phyloP scores from a whole-genome alignment of 139 green algal species.

The Tetratostichococcus sp. region DNA sequence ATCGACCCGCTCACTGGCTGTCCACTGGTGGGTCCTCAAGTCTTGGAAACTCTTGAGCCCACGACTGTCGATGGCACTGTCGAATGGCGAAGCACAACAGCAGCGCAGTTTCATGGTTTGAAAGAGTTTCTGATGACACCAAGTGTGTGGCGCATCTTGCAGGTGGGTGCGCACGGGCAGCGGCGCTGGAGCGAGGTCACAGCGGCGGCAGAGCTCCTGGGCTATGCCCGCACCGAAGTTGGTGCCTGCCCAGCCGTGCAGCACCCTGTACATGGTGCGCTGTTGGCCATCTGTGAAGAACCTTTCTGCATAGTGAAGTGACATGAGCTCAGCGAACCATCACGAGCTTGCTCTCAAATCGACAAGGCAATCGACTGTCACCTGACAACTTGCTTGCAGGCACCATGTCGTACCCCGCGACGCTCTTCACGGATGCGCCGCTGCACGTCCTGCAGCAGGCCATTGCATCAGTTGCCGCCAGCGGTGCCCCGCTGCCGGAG shows the following conservation, averaged over 20 bases:
- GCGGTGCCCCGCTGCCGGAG: not conserved
- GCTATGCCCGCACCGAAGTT: conserved; percentile 21
- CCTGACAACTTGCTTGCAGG: too few relatives aligned
- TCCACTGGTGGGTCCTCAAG: conserved; percentile 11
- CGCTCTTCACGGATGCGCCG: conserved; percentile 43
- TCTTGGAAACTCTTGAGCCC: too few relatives aligned
- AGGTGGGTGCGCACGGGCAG: not conserved
- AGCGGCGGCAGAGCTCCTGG: conserved; percentile 31
- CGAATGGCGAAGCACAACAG: too few relatives aligned
- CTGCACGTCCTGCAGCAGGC: conserved; percentile 9
- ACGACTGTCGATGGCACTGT: too few relatives aligned
- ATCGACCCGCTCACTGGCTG: conserved; percentile 28
- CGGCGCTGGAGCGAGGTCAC: conserved; percentile 46
- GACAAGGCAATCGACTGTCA: too few relatives aligned
- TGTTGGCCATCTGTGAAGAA: not conserved
- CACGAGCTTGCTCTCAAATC: too few relatives aligned
- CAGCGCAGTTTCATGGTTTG: too few relatives aligned
- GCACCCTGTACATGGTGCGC: not conserved
- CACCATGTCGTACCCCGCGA: conserved; percentile 39
- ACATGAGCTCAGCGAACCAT: too few relatives aligned
- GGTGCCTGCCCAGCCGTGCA: conserved; percentile 24
- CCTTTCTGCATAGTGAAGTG: too few relatives aligned
- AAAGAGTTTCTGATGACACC: too few relatives aligned
- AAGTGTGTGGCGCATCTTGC: not conserved
- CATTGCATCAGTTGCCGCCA: not conserved